Evolutionary conservation across 1,139 yeast genomes (phyloP).

Genomic region (Protomyces lactucae-debilis): DNA sequence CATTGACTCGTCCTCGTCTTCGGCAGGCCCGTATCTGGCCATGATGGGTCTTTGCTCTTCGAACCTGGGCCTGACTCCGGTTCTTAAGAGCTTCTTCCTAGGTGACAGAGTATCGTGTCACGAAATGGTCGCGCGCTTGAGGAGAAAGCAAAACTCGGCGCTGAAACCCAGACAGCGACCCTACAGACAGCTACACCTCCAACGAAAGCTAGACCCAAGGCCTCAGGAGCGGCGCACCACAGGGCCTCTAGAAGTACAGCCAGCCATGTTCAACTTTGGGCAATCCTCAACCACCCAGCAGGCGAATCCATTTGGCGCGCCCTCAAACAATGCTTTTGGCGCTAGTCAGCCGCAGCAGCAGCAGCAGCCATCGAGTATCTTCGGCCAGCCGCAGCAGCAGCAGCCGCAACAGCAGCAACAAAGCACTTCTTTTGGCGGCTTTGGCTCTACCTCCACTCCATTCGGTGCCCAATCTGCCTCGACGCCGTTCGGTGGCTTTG

Average conservation of each 20-base stretch:
- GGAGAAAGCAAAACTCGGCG: no score
- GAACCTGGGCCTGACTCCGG: no score
- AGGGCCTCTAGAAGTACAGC: not conserved
- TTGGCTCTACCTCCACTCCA: slow-evolving; percentile 31
- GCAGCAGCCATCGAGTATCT: not conserved
- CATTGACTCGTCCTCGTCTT: no score
- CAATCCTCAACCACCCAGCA: not conserved
- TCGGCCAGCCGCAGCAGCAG: slow-evolving; percentile 1
- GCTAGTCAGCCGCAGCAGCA: not conserved
- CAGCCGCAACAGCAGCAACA: not conserved
- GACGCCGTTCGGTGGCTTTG: slow-evolving; percentile 30
- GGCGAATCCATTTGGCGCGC: not conserved
- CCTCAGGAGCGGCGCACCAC: not conserved
- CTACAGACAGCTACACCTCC: not conserved
- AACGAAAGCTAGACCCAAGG: not conserved
- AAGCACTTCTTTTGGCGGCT: slow-evolving; percentile 31
- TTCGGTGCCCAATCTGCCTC: slow-evolving; percentile 37
- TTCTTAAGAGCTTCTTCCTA: no score
- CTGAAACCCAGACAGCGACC: not conserved
- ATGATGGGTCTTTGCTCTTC: no score
- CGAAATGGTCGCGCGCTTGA: no score
- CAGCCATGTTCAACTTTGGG: not conserved
- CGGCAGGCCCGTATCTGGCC: no score
- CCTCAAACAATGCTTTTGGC: not conserved
- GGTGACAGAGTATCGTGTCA: no score